These are phyloP conservation scores for Spinacia oleracea DNA, from an alignment of 179 eudicot genomes.

Conservation along the genomic window DNA sequence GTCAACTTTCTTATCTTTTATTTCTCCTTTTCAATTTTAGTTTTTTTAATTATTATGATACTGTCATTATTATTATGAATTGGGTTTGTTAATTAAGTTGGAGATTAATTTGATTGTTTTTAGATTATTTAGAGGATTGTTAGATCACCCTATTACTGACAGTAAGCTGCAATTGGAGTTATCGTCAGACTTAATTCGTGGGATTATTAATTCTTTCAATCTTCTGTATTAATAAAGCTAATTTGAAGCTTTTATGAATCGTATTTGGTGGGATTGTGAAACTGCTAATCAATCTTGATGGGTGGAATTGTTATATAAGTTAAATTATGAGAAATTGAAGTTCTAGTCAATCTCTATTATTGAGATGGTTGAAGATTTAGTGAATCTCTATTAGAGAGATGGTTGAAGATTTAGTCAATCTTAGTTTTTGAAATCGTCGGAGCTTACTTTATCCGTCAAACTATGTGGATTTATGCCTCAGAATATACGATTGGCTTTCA, in stretches of 20 bases:
- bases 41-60: background rate
- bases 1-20: constrained; percentile 29
- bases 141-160: background rate
- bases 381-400: too few species aligned
- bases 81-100: constrained; percentile 14
- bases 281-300: background rate
- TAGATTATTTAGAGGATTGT: constrained; percentile 3
- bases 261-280: background rate
- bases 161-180: background rate
- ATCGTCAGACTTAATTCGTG: background rate
- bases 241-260: background rate
- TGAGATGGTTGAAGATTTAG: background rate
- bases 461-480: background rate
- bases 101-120: background rate
- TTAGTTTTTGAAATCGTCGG: background rate
- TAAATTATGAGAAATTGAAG: background rate
- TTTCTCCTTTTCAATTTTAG: background rate
- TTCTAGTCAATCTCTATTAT: background rate
- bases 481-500: background rate
- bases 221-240: background rate
- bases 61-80: background rate
- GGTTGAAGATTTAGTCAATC: background rate
- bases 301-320: background rate
- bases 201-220: background rate
- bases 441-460: background rate